Base-by-base conservation (phyloP, 352 stramenopile genomes). In the Globisporangium rhizosaccharum region DNA sequence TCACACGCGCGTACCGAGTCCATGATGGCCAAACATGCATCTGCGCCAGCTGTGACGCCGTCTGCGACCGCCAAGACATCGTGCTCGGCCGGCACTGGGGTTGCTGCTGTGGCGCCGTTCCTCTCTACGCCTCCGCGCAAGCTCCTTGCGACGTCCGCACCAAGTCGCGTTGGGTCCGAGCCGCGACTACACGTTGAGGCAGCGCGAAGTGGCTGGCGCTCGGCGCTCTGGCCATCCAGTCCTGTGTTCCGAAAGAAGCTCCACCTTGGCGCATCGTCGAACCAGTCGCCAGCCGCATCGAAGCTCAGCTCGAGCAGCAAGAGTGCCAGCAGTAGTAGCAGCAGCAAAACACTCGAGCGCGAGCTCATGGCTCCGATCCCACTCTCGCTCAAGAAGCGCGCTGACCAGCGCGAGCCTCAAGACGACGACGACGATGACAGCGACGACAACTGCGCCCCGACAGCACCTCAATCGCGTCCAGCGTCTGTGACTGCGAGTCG, bases 171-270 rank as follows among this genome's bases (percentile, higher is more conserved):
- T 23, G 56, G 53, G 5, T 48, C 49, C 26, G 54, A 59, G 44
- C 36, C 61, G n/a, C 54, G 59, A 48, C 70, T 71, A 41, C 58
- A 64, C 2, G 59, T 50, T 28, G 51, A 50, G 23, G 45, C 57
- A 12, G 54, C 62, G 25, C 67, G 72, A 20, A 67, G 65, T 23
- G 42, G 71, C 37, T 78, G 72, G 72, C 70, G 57, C 41, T 68
- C 75, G n/a, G 62, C 59, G 42, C 54, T 73, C 1, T 78, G 72
- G 72, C 59, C 70, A 4, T 74, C 61, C 4, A 73, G 56, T n/a
- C 46, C 67, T 0, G 56, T 61, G 15, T 61, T 75, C 37, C 57
- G 63, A 20, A 75, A 75, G 63, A 76, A 77, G 25, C 71, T 72
- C 46, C 57, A 57, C 15, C 65, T 66, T 15, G 30, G 65, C 53